Base-by-base conservation (phyloP, 768 basidiomycete genomes). In the Agrocybe chaxingu region DNA sequence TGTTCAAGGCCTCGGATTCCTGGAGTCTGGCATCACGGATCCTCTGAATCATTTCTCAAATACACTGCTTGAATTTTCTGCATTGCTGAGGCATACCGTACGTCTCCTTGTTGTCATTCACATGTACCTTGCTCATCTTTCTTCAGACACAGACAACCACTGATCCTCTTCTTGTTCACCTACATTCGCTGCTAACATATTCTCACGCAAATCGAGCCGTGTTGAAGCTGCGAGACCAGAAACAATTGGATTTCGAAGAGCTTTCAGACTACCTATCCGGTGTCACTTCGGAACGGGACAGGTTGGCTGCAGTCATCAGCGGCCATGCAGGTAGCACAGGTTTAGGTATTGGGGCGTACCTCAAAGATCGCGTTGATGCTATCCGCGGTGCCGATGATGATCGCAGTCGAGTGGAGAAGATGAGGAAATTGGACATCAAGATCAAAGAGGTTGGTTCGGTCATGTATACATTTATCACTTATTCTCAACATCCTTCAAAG, bases 161-260 rank as follows among this genome's bases (percentile, higher is more conserved):
- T 3, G 95, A 97, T 62, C 94, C 95, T 4, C 88, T 97, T 68
- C 82, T 98, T 35, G 71, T 85, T 29, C 92, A 96, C 62, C 75
- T 98, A 1, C 93, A 97, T 62, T 92, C 94, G 2, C 77, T 98
- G 5, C 74, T 94, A n/a, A 80, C 85, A n/a, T 98, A 98, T 68
- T 92, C 93, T 2, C 85, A 92, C 63, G 86, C 91, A 30, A 96
- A 98, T 58, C 86, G 92, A 45, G 84, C 88, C n/a, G 92, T 98
- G 16, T 79, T 99, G 57, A 96, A 92, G 68, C 78, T 97, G 30
- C 85, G 97, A 40, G 97, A 98, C 66, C 97, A 98, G 70, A 99
- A 98, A 67, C 97, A 99, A 66, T 82, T 98, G 48, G 97, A 99
- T 64, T 96, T 98, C 56, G 97, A 99, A 69, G 96, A 98, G 65